Percentiles rank a stretch among this genome's conserved stretches.
phyloP scores from a whole-genome alignment of 1,284 basidiomycete species.

The Cryptococcus sp. region DNA sequence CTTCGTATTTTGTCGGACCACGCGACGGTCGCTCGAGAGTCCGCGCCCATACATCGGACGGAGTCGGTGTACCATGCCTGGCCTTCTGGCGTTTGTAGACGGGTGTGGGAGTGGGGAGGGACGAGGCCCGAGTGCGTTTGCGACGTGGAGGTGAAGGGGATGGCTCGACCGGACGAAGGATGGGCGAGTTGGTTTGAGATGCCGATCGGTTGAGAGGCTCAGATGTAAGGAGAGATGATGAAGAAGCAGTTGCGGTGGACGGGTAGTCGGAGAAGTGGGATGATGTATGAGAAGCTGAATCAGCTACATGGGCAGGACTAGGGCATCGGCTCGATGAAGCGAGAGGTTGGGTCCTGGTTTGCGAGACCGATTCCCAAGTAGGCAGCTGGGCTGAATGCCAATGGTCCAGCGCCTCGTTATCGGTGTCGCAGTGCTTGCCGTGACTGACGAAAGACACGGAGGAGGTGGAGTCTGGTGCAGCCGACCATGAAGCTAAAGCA shows the following conservation, averaged over 20 bases:
- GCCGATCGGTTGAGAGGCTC: conserved; percentile 33
- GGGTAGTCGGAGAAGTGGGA: not conserved
- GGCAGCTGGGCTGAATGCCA: conserved; percentile 5
- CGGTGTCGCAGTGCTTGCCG: conserved; percentile 5
- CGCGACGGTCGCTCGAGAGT: conserved; percentile 9
- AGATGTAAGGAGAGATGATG: conserved; percentile 32
- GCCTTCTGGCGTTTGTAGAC: conserved; percentile 23
- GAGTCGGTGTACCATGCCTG: conserved; percentile 21
- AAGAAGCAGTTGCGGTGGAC: not conserved
- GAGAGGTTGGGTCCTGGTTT: conserved; percentile 13
- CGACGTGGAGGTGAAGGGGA: conserved; percentile 1
- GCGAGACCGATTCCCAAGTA: conserved; percentile 3
- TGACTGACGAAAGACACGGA: conserved; percentile 4
- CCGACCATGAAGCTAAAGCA: conserved; percentile 16
- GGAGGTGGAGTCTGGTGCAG: conserved; percentile 8
- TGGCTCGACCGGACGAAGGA: conserved; percentile 2
- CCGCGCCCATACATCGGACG: conserved; percentile 18
- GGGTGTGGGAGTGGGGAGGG: conserved; percentile 20
- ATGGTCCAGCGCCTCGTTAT: conserved; percentile 11
- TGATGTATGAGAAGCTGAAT: conserved; percentile 2
- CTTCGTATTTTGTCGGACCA: conserved; percentile 13
- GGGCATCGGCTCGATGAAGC: conserved; percentile 17
- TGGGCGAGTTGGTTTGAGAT: conserved; percentile 18
- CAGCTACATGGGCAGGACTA: conserved; percentile 11
- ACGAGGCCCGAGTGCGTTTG: conserved; percentile 20